Evolutionary conservation across 768 basidiomycete genomes (phyloP).

Genomic region (Mycena metata): DNA sequence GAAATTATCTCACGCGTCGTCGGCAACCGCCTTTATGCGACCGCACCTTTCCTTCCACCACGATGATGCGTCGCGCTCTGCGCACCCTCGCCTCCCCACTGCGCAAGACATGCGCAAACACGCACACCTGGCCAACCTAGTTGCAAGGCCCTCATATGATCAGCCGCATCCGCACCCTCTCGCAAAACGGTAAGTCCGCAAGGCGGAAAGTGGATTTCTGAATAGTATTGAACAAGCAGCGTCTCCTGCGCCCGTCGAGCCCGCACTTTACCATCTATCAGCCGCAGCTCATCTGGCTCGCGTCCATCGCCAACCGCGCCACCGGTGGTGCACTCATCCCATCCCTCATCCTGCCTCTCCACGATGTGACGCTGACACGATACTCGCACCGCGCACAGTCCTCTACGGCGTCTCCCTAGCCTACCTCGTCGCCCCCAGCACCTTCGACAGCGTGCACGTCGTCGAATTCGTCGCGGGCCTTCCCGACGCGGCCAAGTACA

Average conservation of each 20-base stretch:
- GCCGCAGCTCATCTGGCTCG: conserved; percentile 91
- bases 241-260: conserved; percentile 88
- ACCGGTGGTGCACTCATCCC: conserved; percentile 83
- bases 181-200: conserved; percentile 57
- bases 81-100: conserved; percentile 68
- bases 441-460: conserved; percentile 84
- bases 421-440: conserved; percentile 86
- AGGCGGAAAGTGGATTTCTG: background rate
- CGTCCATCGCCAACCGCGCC: conserved; percentile 88
- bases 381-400: conserved; percentile 71
- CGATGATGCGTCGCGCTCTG: conserved; percentile 64
- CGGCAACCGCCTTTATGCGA: background rate
- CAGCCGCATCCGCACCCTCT: conserved; percentile 54
- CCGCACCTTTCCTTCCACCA: conserved; percentile 20
- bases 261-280: conserved; percentile 99
- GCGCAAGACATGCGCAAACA: conserved; percentile 57
- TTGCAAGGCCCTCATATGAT: too few species aligned
- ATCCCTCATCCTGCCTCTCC: too few species aligned
- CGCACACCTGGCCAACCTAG: too few species aligned
- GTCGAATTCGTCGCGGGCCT: conserved; percentile 78
- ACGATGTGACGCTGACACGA: too few species aligned
- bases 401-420: conserved; percentile 90
- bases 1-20: conserved; percentile 3
- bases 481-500: conserved; percentile 82
- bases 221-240: conserved; percentile 82